Evolutionary conservation across 176 grass and related monocot genomes (phyloP).

Genomic region (Hyparrhenia diplandra): DNA sequence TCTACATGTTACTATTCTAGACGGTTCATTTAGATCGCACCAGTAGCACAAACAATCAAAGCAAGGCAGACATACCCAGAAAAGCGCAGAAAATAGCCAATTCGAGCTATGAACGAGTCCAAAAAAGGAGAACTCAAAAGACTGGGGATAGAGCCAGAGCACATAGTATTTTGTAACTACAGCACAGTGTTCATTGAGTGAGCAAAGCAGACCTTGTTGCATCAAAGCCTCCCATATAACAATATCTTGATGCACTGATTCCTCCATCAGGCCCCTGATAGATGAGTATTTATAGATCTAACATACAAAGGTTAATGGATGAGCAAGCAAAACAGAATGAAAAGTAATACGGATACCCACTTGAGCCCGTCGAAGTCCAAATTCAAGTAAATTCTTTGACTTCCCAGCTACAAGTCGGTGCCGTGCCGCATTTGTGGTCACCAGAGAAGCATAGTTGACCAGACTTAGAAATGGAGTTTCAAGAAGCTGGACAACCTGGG

Average conservation of each 20-base stretch:
- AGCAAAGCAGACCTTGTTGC: constrained; percentile 65
- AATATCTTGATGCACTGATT: constrained; percentile 96
- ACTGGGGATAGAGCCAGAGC: not conserved
- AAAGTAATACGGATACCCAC: constrained; percentile 43
- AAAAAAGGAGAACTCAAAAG: not conserved
- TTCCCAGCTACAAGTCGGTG: constrained; percentile 86
- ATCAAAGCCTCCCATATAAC: constrained; percentile 98
- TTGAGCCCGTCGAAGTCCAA: constrained; percentile 92
- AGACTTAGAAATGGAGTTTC: constrained; percentile 94
- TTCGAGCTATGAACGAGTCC: not conserved
- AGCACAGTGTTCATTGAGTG: not conserved
- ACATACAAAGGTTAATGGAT: constrained; percentile 1
- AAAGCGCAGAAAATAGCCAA: not conserved
- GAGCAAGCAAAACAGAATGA: not conserved
- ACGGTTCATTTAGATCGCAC: not conserved
- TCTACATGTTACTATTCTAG: not conserved
- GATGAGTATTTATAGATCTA: not conserved
- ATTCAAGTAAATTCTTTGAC: constrained; percentile 87
- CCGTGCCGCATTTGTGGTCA: constrained; percentile 92
- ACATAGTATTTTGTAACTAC: not conserved
- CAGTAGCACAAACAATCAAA: not conserved
- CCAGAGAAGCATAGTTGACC: constrained; percentile 94
- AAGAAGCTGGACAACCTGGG: constrained; percentile 83
- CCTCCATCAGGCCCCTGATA: constrained; percentile 93
- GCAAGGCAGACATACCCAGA: not conserved